Percentiles rank a stretch among this genome's conserved stretches.
phyloP scores from a whole-genome alignment of 257 asterid genomes.

The Perilla frutescens region DNA sequence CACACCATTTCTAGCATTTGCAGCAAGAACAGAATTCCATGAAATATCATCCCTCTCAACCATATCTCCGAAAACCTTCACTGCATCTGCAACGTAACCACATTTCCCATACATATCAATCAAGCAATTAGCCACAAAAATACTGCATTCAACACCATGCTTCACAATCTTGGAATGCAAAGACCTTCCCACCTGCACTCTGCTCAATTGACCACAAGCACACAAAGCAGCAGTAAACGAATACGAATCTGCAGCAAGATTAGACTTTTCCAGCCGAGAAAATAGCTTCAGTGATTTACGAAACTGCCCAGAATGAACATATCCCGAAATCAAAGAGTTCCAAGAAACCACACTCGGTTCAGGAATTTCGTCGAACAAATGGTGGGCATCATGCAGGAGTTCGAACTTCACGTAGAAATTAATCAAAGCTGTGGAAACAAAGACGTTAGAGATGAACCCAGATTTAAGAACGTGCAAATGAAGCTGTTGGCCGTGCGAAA shows the following conservation, averaged over 20 bases:
- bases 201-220: constrained; percentile 68
- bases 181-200: constrained; percentile 55
- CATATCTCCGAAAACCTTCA: constrained; percentile 48
- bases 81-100: constrained; percentile 52
- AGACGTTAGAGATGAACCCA: constrained; percentile 53
- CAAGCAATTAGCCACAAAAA: constrained; percentile 49
- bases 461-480: constrained; percentile 55
- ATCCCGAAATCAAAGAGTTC: constrained; percentile 85
- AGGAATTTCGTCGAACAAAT: constrained; percentile 69
- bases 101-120: constrained; percentile 92
- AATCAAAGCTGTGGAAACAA: constrained; percentile 57
- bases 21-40: constrained; percentile 81
- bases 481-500: constrained; percentile 67
- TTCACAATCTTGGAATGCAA: constrained; percentile 82
- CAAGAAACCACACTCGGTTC: constrained; percentile 77
- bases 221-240: constrained; percentile 73
- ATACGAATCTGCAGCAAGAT: constrained; percentile 63
- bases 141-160: constrained; percentile 51
- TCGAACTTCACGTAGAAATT: constrained; percentile 55
- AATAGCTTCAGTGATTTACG: constrained; percentile 59
- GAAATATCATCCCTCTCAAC: constrained; percentile 59
- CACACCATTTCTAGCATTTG: constrained; percentile 70
- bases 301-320: constrained; percentile 66
- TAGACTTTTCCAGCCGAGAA: constrained; percentile 56
- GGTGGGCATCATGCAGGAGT: constrained; percentile 47